Percentiles rank a stretch among this genome's conserved stretches.
Evolutionary conservation across 2,329 filamentous ascomycete species (phyloP).

Genomic region (Fusarium brevicatenulatum): DNA sequence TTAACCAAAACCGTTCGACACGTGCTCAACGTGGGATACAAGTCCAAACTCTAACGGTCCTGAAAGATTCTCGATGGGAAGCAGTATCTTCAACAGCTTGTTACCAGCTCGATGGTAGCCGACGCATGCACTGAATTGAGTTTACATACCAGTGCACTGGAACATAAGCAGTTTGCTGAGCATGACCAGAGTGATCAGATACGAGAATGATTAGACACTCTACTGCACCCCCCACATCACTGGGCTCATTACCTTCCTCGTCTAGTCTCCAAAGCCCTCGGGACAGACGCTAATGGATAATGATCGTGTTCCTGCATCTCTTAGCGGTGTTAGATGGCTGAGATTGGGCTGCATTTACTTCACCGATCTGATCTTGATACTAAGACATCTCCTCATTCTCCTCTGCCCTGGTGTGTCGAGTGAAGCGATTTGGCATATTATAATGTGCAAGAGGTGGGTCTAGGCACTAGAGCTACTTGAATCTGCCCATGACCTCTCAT

Average conservation of each 20-base stretch:
- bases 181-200: no score
- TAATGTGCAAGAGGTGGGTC: not conserved
- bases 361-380: not conserved
- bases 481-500: not conserved
- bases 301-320: no score
- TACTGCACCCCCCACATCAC: no score
- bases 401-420: not conserved
- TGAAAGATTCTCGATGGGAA: no score
- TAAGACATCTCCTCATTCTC: accelerated
- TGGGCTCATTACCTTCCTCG: no score
- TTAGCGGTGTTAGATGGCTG: no score
- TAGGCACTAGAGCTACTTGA: not conserved
- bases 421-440: not conserved
- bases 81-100: no score
- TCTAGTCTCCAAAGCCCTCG: no score
- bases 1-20: not conserved
- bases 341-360: not conserved
- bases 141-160: not conserved
- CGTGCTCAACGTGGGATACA: not conserved
- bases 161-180: not conserved
- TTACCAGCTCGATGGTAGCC: not conserved
- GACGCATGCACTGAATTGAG: not conserved
- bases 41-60: not conserved
- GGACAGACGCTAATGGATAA: no score
- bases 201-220: no score